phyloP scores from a whole-genome alignment of 306 rosid species.

The Luffa acutangula region DNA sequence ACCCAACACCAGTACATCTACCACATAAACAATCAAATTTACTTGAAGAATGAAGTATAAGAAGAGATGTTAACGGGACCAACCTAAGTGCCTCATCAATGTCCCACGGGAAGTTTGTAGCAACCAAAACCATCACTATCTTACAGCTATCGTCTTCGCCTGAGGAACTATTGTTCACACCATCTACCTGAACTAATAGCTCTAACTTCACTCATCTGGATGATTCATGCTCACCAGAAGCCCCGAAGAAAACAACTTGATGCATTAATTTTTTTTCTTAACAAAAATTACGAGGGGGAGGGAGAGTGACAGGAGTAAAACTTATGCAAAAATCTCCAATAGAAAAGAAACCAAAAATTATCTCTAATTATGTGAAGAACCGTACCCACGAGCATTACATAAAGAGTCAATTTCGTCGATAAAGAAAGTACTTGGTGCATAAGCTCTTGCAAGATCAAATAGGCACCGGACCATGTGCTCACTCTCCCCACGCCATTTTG shows the following conservation, averaged over 20 bases:
- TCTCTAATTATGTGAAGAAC: not conserved
- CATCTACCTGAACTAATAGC: slow-evolving; percentile 98
- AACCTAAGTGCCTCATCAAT: slow-evolving; percentile 96
- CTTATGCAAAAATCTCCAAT: not conserved
- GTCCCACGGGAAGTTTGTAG: slow-evolving; percentile 99
- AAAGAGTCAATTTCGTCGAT: slow-evolving; percentile 97
- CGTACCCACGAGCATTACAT: slow-evolving; percentile 96
- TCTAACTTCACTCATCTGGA: slow-evolving; percentile 98
- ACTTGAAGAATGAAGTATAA: not conserved
- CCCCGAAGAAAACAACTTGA: slow-evolving; percentile 35
- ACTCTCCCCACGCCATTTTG: slow-evolving; percentile 99
- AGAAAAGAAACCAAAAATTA: not conserved
- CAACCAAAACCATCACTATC: slow-evolving; percentile 95
- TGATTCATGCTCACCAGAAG: slow-evolving; percentile 99
- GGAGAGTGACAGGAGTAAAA: not conserved
- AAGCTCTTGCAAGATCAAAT: slow-evolving; percentile 97
- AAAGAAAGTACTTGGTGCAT: slow-evolving; percentile 97
- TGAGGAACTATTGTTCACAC: slow-evolving; percentile 69
- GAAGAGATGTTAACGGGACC: slow-evolving; percentile 10
- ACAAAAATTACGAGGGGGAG: not conserved
- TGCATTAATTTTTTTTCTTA: not conserved
- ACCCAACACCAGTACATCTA: not conserved
- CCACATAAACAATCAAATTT: not conserved
- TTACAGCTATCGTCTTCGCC: slow-evolving; percentile 91
- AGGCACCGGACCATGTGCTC: slow-evolving; percentile 98